Percentiles rank a stretch among this genome's conserved stretches.
phyloP scores from a whole-genome alignment of 106 monocot species.

The Dactylorhiza incarnata region DNA sequence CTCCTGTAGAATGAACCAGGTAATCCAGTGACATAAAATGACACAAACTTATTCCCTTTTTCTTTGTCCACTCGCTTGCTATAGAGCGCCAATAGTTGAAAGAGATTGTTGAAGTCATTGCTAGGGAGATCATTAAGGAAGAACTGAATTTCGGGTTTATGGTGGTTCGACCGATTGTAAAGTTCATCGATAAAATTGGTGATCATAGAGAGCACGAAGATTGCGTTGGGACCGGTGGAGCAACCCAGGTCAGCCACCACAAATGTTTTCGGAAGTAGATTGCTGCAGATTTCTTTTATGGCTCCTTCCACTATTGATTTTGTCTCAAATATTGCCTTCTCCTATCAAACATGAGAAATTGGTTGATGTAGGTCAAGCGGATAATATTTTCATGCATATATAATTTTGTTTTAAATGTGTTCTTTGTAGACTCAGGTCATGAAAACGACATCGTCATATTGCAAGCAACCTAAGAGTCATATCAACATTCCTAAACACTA shows the following conservation, averaged over 20 bases:
- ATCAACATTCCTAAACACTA: too few species aligned
- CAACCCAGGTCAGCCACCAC: slow-evolving; percentile 25
- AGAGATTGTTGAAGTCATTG: slow-evolving; percentile 38
- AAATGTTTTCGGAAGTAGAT: background rate
- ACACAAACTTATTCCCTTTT: background rate
- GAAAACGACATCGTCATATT: too few species aligned
- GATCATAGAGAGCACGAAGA: slow-evolving; percentile 12
- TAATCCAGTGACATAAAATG: slow-evolving; percentile 14
- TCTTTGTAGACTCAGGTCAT: too few species aligned
- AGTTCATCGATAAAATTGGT: background rate
- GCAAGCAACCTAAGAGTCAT: too few species aligned
- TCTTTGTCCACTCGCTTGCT: background rate
- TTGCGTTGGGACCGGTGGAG: slow-evolving; percentile 19
- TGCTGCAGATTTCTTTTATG: background rate
- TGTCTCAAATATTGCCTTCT: background rate
- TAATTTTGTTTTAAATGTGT: too few species aligned
- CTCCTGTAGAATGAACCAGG: slow-evolving; percentile 44
- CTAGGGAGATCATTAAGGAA: slow-evolving; percentile 39
- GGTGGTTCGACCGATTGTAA: background rate
- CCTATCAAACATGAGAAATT: background rate
- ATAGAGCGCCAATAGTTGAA: background rate
- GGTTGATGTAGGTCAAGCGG: too few species aligned
- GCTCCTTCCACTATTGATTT: background rate
- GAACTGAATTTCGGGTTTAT: slow-evolving; percentile 19
- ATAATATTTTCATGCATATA: too few species aligned